Conservation (phyloP, 345 rosid genomes). For the Lepidium aucheri region DNA sequence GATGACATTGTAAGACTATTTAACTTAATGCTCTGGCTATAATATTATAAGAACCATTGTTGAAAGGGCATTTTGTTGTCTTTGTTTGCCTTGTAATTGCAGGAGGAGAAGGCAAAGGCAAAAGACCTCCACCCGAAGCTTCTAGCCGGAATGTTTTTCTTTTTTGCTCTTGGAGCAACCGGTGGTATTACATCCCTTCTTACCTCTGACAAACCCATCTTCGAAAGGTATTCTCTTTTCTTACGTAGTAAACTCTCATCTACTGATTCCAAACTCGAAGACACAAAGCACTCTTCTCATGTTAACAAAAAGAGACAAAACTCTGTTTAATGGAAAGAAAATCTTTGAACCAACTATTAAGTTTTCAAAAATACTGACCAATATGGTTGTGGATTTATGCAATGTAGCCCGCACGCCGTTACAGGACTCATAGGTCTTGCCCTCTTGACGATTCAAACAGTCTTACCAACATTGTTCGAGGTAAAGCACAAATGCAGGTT, state of each 20-base stretch:
- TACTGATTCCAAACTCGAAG: too few species aligned
- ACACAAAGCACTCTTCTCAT: too few species aligned
- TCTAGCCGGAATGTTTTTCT: slow-evolving; percentile 89
- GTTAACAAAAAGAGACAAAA: background rate
- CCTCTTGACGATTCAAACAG: slow-evolving; percentile 65
- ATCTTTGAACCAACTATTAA: background rate
- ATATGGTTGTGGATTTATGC: background rate
- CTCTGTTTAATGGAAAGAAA: background rate
- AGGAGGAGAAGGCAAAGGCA: slow-evolving; percentile 91
- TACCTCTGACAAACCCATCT: slow-evolving; percentile 76
- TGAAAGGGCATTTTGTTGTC: background rate
- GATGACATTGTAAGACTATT: slow-evolving; percentile 53
- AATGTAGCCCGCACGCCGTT: slow-evolving; percentile 82
- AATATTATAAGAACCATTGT: background rate
- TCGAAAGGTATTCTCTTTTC: slow-evolving; percentile 44
- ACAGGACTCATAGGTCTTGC: slow-evolving; percentile 71
- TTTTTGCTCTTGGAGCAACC: slow-evolving; percentile 88
- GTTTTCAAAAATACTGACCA: background rate
- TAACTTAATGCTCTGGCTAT: background rate
- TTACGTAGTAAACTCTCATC: background rate
- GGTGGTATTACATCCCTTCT: slow-evolving; percentile 84
- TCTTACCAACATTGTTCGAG: slow-evolving; percentile 72
- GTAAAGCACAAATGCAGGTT: slow-evolving; percentile 26
- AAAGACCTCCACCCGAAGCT: slow-evolving; percentile 94
- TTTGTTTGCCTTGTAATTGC: background rate